Evolutionary conservation across 2,329 filamentous ascomycete species (phyloP), one percentile per base, ranked within the genome.

Genomic region (Didymella arachidicola): DNA sequence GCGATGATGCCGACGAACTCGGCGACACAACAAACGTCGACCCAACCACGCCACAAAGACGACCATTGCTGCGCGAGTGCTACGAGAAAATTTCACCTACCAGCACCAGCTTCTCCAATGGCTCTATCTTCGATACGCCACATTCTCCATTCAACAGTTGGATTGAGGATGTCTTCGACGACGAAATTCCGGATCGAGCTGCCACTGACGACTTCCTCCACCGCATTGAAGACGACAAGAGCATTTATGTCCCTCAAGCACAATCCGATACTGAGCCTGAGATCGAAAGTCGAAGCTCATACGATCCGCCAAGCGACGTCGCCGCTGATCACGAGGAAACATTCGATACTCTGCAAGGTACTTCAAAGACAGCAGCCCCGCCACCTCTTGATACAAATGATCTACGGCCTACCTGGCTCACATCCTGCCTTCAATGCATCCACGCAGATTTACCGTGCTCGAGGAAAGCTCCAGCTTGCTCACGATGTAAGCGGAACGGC

Each of bases 371-470:
- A 4, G 22, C 38, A 12, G 14, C 18, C 8, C 22, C 18, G 30
- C 18, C 25, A 5, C 6, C 26, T 12, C 27, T 58, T n/a, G 51
- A 64, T 8, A 43, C 52, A 2, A 25, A 53, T 14, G 32, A 32
- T 10, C 53, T 62, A 1, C 59, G 58, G 14, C 47, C 70, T n/a
- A 59, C 72, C 1, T 66, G 46, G 29, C 39, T 76, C 6, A 67
- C 64, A 7, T 74, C 73, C 3, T 77, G 74, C 19, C 60, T 70
- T 0, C 71, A 75, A 57, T 77, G 74, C 60, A 67, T 59, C 1
- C 62, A 70, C 19, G 50, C 60, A 0, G 36, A 49, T 2, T 63
- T 77, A 2, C 66, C 67, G 8, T 77, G 74, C 54, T 75, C 72
- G 0, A 62, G 72, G 26, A 73, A 64, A 1, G 47, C 59, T 8